These are phyloP conservation scores for Rubia tinctorum DNA, from an alignment of 305 asterid species.

Conservation along the genomic window DNA sequence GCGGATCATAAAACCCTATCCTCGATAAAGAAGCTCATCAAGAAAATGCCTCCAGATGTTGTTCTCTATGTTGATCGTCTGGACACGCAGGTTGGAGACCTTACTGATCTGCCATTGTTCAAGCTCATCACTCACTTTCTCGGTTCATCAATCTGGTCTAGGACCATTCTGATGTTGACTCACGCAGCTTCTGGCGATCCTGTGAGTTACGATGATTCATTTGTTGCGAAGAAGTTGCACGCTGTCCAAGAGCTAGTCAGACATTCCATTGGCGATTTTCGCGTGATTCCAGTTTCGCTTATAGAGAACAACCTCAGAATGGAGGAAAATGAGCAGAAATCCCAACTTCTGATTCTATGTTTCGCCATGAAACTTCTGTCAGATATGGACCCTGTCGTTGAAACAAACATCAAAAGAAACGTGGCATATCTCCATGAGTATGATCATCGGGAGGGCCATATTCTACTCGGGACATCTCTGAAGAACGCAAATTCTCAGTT, in stretches of 20 bases:
- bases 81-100: constrained; percentile 44
- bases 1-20: constrained; percentile 42
- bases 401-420: constrained; percentile 20
- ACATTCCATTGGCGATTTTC: constrained; percentile 33
- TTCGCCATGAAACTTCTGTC: constrained; percentile 61
- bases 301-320: constrained; percentile 48
- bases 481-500: constrained; percentile 43
- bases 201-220: constrained; percentile 40
- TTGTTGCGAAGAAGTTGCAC: constrained; percentile 40
- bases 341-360: constrained; percentile 53
- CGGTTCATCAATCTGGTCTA: constrained; percentile 71
- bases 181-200: constrained; percentile 67
- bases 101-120: constrained; percentile 54
- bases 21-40: constrained; percentile 55
- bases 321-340: constrained; percentile 40
- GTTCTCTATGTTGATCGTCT: constrained; percentile 76
- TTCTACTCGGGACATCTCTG: constrained; percentile 34
- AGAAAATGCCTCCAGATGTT: constrained; percentile 63
- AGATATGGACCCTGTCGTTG: constrained; percentile 36
- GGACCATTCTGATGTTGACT: constrained; percentile 55
- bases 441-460: constrained; percentile 22
- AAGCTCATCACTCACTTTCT: constrained; percentile 49
- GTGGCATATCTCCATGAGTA: neutral
- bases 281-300: constrained; percentile 44
- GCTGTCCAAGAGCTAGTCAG: constrained; percentile 45